Base-by-base conservation (phyloP, 345 rosid species). In the Microthlaspi erraticum region DNA sequence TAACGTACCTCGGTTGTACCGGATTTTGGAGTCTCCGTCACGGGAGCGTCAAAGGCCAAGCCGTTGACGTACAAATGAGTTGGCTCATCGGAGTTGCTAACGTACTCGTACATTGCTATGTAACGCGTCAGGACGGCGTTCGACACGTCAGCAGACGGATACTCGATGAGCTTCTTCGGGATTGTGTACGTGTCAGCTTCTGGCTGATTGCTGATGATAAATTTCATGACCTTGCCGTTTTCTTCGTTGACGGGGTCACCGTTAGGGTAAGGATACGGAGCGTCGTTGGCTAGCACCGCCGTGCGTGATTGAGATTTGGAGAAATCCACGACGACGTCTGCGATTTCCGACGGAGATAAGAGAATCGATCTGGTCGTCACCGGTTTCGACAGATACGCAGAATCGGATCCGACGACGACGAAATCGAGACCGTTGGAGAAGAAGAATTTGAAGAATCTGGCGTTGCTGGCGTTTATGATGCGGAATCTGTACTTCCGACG, bases 401-500 rank as follows among this genome's bases (percentile, higher is more conserved):
- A 91, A 52, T 89, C 99, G 4, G 96, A 60, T 8, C 80, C 87
- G 16, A 94, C 83, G 54, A 83, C 86, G 51, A 78, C 62, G 70
- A 94, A 84, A 34, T 45, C 48, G 2, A 94, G 66, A 23, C 95
- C 96, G 58, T 94, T 86, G 65, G 81, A 81, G 81, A 94, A 86
- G 74, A 80, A 89, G 65, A 89, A 86, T 20, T 50, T 77, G 70
- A 84, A 89, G 77, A 94, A 91, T 26, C 96, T 84, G 0, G 99
- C 97, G 50, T 94, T 94, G 80, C 97, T 87, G 5, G 97, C 87
- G 42, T 94, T 94, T 57, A 91, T 88, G n/a, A 94, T 84, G 2
- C 97, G 92, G 46, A 94, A 88, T 51, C 97, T 78, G 60, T 94
- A 94, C 61, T 80, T 91, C 36, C 97, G 95, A 11, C 96, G 95